phyloP scores from a whole-genome alignment of 768 basidiomycete species.

The Trichaptum fuscoviolaceum region DNA sequence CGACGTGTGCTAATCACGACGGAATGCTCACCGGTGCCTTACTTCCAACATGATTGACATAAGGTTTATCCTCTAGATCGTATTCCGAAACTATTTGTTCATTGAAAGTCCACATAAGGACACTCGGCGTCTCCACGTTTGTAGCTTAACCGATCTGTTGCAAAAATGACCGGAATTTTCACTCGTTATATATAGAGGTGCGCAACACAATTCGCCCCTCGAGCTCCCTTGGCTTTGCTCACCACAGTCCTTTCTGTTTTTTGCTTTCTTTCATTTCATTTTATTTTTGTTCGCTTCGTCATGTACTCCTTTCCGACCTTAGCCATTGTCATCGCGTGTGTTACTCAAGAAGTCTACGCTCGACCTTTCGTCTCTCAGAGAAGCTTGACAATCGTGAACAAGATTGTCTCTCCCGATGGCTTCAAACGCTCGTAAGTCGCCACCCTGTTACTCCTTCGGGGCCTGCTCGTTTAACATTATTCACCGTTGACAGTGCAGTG shows the following conservation, averaged over 20 bases:
- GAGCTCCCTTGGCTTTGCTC: background rate
- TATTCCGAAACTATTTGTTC: background rate
- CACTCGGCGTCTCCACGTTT: background rate
- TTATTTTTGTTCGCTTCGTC: background rate
- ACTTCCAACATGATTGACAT: background rate
- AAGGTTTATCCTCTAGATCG: background rate
- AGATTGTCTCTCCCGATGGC: background rate
- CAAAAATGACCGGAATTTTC: background rate
- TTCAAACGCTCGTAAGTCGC: background rate
- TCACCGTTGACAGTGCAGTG: constrained; percentile 8
- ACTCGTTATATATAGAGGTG: background rate
- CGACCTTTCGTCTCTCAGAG: background rate
- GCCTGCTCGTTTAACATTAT: background rate
- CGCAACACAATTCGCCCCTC: background rate
- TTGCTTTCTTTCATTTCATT: background rate
- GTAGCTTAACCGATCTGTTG: background rate
- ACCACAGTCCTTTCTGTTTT: background rate
- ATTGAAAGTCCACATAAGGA: background rate
- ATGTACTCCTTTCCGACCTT: background rate
- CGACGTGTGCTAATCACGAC: too few relatives aligned
- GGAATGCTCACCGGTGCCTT: background rate
- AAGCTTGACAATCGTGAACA: background rate
- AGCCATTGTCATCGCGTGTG: background rate
- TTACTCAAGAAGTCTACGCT: background rate
- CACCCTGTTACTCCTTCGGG: background rate